phyloP scores from a whole-genome alignment of 371 early-diverging fungal genomes.

The Mucor saturninus region DNA sequence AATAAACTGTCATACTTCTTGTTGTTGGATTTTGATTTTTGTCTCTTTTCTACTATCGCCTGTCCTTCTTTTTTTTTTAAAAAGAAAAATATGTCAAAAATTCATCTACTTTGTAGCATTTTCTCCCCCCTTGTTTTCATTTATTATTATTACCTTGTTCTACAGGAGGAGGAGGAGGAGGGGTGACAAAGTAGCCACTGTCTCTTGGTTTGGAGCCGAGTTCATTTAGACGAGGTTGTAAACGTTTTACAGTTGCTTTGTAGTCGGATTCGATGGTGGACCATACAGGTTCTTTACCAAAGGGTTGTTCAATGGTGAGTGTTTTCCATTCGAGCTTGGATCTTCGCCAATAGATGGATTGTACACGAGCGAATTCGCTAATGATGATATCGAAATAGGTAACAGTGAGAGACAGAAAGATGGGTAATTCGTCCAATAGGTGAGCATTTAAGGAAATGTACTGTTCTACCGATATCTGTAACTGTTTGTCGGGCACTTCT shows the following conservation, averaged over 20 bases:
- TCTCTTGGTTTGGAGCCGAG: background rate
- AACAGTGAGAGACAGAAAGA: slow-evolving; percentile 62
- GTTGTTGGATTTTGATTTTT: background rate
- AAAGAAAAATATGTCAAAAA: background rate
- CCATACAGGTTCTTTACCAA: slow-evolving; percentile 17
- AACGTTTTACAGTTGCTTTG: slow-evolving; percentile 33
- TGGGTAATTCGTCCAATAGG: slow-evolving; percentile 78
- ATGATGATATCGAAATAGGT: slow-evolving; percentile 70
- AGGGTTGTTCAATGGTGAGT: slow-evolving; percentile 15
- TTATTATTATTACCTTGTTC: background rate
- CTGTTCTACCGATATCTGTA: slow-evolving; percentile 74
- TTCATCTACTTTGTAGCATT: too few species aligned
- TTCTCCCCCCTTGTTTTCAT: background rate
- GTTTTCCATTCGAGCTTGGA: slow-evolving; percentile 48
- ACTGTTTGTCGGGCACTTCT: slow-evolving; percentile 65
- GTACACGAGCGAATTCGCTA: slow-evolving; percentile 53
- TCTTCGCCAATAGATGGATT: slow-evolving; percentile 39
- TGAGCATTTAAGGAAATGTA: slow-evolving; percentile 79
- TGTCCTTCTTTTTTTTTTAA: too few species aligned
- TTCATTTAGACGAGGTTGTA: slow-evolving; percentile 41
- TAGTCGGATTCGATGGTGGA: slow-evolving; percentile 8
- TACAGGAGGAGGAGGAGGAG: background rate
- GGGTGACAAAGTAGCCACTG: background rate
- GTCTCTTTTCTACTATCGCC: background rate
- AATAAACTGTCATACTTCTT: slow-evolving; percentile 16